phyloP scores from a whole-genome alignment of 2,329 filamentous ascomycete species.

The Periglandula ipomoeae region DNA sequence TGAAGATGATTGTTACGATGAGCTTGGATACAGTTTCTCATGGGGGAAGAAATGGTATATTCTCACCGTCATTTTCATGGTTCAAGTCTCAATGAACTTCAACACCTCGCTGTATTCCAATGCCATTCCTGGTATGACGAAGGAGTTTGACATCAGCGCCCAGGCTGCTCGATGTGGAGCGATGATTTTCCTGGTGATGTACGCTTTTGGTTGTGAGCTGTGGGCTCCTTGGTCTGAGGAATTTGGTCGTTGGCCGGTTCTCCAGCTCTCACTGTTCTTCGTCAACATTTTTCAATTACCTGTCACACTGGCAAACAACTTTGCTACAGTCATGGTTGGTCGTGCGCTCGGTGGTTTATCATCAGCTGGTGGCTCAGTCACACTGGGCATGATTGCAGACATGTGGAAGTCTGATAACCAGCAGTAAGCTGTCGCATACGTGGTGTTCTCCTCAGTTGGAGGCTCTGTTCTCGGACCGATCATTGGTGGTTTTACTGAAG shows the following conservation, averaged over 20 bases:
- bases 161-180: conserved; percentile 65
- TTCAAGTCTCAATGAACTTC: conserved; percentile 72
- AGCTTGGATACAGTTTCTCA: conserved; percentile 55
- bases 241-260: conserved; percentile 64
- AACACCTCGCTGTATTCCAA: conserved; percentile 69
- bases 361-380: conserved; percentile 64
- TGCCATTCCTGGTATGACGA: conserved; percentile 52
- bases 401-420: conserved; percentile 62
- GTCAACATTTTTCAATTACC: conserved; percentile 72
- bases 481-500: conserved; percentile 66
- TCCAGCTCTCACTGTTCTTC: conserved; percentile 63
- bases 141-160: conserved; percentile 57
- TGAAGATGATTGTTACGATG: conserved; percentile 53
- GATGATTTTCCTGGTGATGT: conserved; percentile 68
- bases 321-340: conserved; percentile 60
- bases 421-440: conserved; percentile 67
- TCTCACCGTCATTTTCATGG: conserved; percentile 62
- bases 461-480: conserved; percentile 70
- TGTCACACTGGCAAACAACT: conserved; percentile 65
- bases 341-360: conserved; percentile 61
- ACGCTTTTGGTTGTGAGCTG: conserved; percentile 79
- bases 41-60: conserved; percentile 62
- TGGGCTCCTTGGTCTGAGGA: conserved; percentile 88
- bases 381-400: conserved; percentile 66
- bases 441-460: conserved; percentile 71